A percentile compares a stretch with the other conserved stretches of the same genome.
phyloP scores from a whole-genome alignment of 2,329 filamentous ascomycete genomes.

The Monascus ruber region DNA sequence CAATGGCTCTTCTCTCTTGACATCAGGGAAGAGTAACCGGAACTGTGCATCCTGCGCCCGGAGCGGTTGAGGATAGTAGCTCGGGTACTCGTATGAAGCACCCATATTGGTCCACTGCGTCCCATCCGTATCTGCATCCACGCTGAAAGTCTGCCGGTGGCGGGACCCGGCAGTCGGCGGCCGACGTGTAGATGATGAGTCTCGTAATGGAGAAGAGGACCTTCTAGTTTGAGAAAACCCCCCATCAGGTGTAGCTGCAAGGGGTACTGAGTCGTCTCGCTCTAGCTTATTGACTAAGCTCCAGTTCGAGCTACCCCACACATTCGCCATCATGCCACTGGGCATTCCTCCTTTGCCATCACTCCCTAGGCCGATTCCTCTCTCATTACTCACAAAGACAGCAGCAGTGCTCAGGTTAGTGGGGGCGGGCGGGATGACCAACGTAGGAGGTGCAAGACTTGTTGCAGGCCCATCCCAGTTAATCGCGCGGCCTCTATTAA shows the following conservation, averaged over 20 bases:
- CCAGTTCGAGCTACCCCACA: slow-evolving; percentile 88
- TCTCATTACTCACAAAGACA: slow-evolving; percentile 68
- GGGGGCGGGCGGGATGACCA: slow-evolving; percentile 70
- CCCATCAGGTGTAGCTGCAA: too few relatives aligned
- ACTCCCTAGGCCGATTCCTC: slow-evolving; percentile 52
- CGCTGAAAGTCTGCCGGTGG: slow-evolving; percentile 47
- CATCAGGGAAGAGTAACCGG: slow-evolving; percentile 75
- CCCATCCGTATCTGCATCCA: slow-evolving; percentile 35
- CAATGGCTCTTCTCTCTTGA: slow-evolving; percentile 65
- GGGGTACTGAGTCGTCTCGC: slow-evolving; percentile 32
- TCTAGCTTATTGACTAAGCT: slow-evolving; percentile 53
- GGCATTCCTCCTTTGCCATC: slow-evolving; percentile 61
- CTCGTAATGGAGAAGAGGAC: slow-evolving; percentile 2
- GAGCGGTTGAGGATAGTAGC: slow-evolving; percentile 68
- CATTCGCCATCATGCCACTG: slow-evolving; percentile 77
- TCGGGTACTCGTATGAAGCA: slow-evolving; percentile 49
- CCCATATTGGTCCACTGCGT: slow-evolving; percentile 23
- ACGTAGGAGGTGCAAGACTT: slow-evolving; percentile 66
- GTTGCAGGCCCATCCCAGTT: slow-evolving; percentile 42
- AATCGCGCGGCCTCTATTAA: slow-evolving; percentile 19
- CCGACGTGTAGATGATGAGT: slow-evolving; percentile 5
- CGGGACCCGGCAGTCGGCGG: slow-evolving; percentile 16
- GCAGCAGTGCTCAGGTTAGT: slow-evolving; percentile 82
- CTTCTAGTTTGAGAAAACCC: too few relatives aligned
- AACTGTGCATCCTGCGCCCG: slow-evolving; percentile 88